Evolutionary conservation across 164 flowering plant genomes (phyloP).

Genomic region (Piper longum): DNA sequence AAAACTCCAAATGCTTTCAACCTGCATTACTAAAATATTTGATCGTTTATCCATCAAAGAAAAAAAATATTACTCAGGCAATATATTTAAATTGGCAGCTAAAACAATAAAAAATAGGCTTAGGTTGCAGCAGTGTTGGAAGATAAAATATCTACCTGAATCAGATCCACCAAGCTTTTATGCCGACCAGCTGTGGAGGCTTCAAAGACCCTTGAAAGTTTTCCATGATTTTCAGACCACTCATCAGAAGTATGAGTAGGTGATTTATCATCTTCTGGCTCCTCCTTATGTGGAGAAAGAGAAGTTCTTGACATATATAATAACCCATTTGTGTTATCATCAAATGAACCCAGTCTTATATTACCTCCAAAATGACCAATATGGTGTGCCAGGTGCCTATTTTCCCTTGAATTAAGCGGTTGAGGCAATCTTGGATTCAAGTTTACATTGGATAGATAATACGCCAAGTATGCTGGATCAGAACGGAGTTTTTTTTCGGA

Average conservation of each 20-base stretch:
- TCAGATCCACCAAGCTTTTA: constrained; percentile 59
- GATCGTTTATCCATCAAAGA: too few species aligned
- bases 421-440: constrained; percentile 79
- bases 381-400: constrained; percentile 36
- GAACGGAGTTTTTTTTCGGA: constrained; percentile 55
- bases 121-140: neutral
- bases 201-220: constrained; percentile 11
- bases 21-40: neutral
- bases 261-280: constrained; percentile 59
- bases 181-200: constrained; percentile 35
- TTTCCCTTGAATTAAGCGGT: constrained; percentile 51
- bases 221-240: constrained; percentile 15
- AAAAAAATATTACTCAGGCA: too few species aligned
- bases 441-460: constrained; percentile 48
- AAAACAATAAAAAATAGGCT: neutral
- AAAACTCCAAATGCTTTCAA: neutral
- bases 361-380: constrained; percentile 42
- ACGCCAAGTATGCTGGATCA: constrained; percentile 57
- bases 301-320: constrained; percentile 23
- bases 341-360: constrained; percentile 31
- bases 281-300: constrained; percentile 73
- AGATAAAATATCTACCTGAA: constrained; percentile 38
- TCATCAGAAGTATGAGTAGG: constrained; percentile 25
- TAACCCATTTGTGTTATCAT: constrained; percentile 28
- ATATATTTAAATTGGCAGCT: too few species aligned